Evolutionary conservation across 2,329 filamentous ascomycete genomes (phyloP).

Genomic region (Immersiporthe knoxdaviesiana): DNA sequence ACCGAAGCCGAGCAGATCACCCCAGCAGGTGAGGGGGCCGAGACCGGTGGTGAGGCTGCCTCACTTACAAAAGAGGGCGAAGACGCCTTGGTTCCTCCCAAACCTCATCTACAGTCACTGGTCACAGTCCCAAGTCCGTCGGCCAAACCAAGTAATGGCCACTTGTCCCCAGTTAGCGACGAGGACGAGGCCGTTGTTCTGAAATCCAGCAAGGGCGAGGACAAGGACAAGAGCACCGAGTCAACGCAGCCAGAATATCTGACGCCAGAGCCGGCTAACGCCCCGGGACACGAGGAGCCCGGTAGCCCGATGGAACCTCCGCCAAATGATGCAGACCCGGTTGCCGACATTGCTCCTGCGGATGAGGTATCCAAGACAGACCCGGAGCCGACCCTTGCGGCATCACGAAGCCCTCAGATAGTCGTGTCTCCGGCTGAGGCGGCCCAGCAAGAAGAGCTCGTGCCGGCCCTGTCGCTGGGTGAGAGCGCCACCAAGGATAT

Average conservation of each 20-base stretch:
- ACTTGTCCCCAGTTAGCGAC: constrained; percentile 37
- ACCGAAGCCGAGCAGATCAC: constrained; percentile 28
- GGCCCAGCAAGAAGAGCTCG: constrained; percentile 14
- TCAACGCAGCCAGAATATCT: constrained; percentile 20
- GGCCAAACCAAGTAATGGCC: constrained; percentile 30
- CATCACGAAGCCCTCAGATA: constrained; percentile 20
- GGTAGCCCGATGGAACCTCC: constrained; percentile 19
- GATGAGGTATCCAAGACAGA: neutral
- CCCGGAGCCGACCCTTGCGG: neutral
- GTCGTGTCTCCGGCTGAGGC: constrained; percentile 21
- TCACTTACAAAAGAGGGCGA: constrained; percentile 30
- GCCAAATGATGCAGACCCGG: constrained; percentile 17
- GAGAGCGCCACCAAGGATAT: constrained; percentile 6
- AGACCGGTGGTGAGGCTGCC: constrained; percentile 32
- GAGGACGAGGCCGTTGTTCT: constrained; percentile 48
- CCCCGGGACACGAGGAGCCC: constrained; percentile 12
- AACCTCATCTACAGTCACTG: constrained; percentile 27
- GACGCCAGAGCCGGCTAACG: constrained; percentile 19
- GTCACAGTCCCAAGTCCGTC: constrained; percentile 27
- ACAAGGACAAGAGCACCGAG: constrained; percentile 20
- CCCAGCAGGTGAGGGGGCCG: constrained; percentile 32
- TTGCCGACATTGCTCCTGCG: constrained; percentile 4
- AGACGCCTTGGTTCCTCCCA: constrained; percentile 38
- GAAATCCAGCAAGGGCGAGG: constrained; percentile 32
- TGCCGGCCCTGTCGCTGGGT: constrained; percentile 3